Percentiles rank a stretch among this genome's conserved stretches.
These are phyloP conservation scores for Aureobasidium sp. DNA, from an alignment of 2,329 filamentous ascomycete genomes.

Conservation along the genomic window DNA sequence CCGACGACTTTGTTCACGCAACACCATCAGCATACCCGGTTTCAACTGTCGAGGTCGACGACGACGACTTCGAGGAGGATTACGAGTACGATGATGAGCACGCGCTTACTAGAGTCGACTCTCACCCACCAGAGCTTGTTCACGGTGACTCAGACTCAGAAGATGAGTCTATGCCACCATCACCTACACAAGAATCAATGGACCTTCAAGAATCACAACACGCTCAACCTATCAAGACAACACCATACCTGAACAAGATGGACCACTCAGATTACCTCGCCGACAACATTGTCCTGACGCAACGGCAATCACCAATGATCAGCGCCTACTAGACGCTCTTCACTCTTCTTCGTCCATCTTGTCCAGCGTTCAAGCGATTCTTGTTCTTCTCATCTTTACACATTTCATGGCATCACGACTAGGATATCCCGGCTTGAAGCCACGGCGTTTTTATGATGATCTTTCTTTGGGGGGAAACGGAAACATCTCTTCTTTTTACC, in stretches of 20 bases:
- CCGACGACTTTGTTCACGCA: constrained; percentile 26
- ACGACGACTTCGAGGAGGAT: constrained; percentile 35
- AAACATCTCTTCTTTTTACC: constrained; percentile 4
- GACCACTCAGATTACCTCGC: neutral
- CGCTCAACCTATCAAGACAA: constrained; percentile 27
- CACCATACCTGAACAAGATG: constrained; percentile 10
- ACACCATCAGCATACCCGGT: constrained; percentile 32
- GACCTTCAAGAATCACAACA: constrained; percentile 35
- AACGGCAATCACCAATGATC: constrained; percentile 9
- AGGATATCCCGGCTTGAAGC: constrained; percentile 6
- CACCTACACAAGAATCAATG: constrained; percentile 35
- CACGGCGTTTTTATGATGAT: constrained; percentile 9
- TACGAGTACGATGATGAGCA: constrained; percentile 39
- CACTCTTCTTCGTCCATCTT: neutral
- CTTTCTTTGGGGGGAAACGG: neutral
- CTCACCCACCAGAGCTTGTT: constrained; percentile 39
- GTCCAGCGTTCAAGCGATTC: constrained; percentile 9
- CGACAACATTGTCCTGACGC: constrained; percentile 6
- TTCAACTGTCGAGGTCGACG: constrained; percentile 33
- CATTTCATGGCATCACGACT: constrained; percentile 2
- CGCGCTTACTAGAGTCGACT: constrained; percentile 36
- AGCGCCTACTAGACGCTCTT: constrained; percentile 11
- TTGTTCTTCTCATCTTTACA: neutral
- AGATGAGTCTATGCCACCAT: constrained; percentile 39
- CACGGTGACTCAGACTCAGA: constrained; percentile 37